Evolutionary conservation across 257 asterid genomes (phyloP), one percentile per base, ranked within the genome.

Genomic region (Solanum medicagineum): DNA sequence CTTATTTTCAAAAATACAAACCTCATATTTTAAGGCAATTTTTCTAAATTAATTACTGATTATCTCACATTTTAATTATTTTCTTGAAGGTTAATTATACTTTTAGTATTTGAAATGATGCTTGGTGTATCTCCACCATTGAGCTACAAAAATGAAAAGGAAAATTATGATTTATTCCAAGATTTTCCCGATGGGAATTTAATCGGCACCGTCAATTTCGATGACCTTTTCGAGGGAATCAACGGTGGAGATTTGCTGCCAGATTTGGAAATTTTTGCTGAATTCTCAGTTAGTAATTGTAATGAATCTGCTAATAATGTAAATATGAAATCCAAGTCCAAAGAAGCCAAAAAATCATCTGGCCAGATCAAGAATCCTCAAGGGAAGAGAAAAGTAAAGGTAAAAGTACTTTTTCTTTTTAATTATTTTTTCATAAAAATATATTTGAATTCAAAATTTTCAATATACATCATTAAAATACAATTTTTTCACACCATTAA

Each of bases 381-480:
- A 5, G 92, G 92, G n/a, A 95, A 94, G 91, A 86, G 91, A 87
- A 95, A 94, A 86, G 94, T 94, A 8, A 95, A 94, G 98, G 98
- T 94, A 90, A 83, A 26, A 9, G 0, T 32, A 32, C 36, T 10
- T 2, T 24, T 12, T 63, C 1, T 24, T 63, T 22, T 10, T 13
- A 10, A 32, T 32, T 29, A 29, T 51, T 51, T 51, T 51, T 51
- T 12, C 1, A 14, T 14, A 14, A 29, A 29, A 14, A 29, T 14
- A 14, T 14, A 7, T 65, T 17, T 7, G 60, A 55, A 55, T 55
- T 55, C 7, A 16, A 8, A 10, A 36, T 19, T 56, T 56, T 56
- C 3, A 2, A 68, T 68, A 36, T 68, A 16, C 14, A 32, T 16
- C 6, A 13, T 63, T 17, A 66, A 1, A 12, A 1, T 66, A 14